Evolutionary conservation across 2,329 filamentous ascomycete genomes (phyloP), one percentile per base, ranked within the genome.

Genomic region (Pyrenochaeta sp.): DNA sequence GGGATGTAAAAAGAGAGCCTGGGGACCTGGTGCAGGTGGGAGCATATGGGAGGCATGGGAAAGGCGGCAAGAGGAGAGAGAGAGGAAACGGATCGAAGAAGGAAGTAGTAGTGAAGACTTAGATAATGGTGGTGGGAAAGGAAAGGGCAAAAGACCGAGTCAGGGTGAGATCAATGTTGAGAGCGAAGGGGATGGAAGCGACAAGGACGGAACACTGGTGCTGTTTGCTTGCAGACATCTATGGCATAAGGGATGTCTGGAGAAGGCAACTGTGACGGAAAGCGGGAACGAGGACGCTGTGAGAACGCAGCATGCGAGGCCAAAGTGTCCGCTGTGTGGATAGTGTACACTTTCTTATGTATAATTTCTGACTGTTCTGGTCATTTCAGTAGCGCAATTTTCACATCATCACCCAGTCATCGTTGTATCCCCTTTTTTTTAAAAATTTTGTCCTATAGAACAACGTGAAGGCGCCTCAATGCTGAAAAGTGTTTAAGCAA

Each of bases 21-120:
- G 95, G 94, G 96, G 95, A 0, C 92, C 93, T 0, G 93, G 92
- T 0, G 88, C 92, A 0, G 89, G 90, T 0, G 84, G 86, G 0
- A 84, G 87, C 32, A 84, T 96, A 1, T 97, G 92, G 81, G 87
- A 90, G 45, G 88, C 88, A 0, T 98, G 92, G 92, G 87, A 95
- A 73, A 82, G 84, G 49, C 77, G 78, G 53, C 75, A 76, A 36
- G 76, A 57, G 58, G 74, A 72, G 53, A 67, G 66, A 68, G 65
- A 61, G 37, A 78, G 69, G 2, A 88, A 87, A 73, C 83, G 82
- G 15, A 45, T 40, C 15, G 70, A 69, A 58, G 72, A 73, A 59
- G 70, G 56, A 58, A 33, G 82, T 82, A 23, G 14, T 27, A 61
- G 82, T 79, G 55, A 42, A 1, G 54, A 77, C 21, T 41, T 17